These are phyloP conservation scores for Ophiostoma sp. DNA, from an alignment of 2,329 filamentous ascomycete genomes.

Conservation along the genomic window DNA sequence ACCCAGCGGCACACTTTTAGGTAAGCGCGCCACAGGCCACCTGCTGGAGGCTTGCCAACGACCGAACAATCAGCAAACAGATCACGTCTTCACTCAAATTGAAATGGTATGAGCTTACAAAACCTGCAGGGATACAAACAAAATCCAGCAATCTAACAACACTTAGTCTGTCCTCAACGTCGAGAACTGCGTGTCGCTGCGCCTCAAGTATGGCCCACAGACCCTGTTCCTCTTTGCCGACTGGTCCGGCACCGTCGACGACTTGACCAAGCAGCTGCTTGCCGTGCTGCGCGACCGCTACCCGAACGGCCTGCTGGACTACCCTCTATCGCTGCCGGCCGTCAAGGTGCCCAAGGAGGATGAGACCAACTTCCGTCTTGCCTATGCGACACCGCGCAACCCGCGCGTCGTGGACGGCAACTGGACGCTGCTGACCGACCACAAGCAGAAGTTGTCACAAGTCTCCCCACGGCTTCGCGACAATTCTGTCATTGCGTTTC, in stretches of 20 bases:
- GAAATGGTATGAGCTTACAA: not conserved
- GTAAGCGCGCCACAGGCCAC: not conserved
- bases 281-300: slow-evolving; percentile 54
- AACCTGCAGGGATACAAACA: not conserved
- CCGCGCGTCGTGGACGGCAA: not conserved
- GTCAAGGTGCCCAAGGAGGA: not conserved
- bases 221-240: slow-evolving; percentile 66
- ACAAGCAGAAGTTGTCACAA: slow-evolving; percentile 2
- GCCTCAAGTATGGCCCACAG: slow-evolving; percentile 67
- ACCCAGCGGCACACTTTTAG: not conserved
- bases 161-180: slow-evolving; percentile 16
- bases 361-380: slow-evolving; percentile 2
- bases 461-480: not conserved
- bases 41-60: not conserved
- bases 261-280: slow-evolving; percentile 55
- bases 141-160: not conserved
- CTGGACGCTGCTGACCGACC: slow-evolving; percentile 11
- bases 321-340: slow-evolving; percentile 27
- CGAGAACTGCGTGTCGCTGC: slow-evolving; percentile 57
- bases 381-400: slow-evolving; percentile 13
- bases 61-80: not conserved
- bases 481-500: not conserved
- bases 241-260: slow-evolving; percentile 50
- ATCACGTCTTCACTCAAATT: not conserved
- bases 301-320: slow-evolving; percentile 45